Conservation (phyloP, 1,139 yeast species). For the Sugiyamaella castrensis region DNA sequence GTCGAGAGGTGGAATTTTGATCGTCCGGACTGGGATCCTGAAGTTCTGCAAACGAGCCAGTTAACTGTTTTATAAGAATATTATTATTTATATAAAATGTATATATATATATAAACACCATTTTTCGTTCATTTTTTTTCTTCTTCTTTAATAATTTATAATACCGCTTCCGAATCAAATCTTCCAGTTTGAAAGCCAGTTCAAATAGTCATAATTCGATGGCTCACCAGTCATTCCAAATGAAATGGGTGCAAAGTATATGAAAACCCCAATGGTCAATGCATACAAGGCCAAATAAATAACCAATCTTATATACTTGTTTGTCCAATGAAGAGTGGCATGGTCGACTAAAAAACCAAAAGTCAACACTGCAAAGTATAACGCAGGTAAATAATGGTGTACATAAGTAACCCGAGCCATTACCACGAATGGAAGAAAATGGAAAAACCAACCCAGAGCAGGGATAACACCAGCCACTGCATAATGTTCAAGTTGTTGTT, state of each 20-base stretch:
- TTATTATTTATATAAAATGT: too few relatives aligned
- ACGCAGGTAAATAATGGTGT: slow-evolving; percentile 95
- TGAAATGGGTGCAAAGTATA: slow-evolving; percentile 71
- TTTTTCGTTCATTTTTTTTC: background rate
- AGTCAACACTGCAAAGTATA: slow-evolving; percentile 88
- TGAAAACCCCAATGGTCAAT: slow-evolving; percentile 62
- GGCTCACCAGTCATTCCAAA: slow-evolving; percentile 91
- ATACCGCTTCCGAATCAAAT: slow-evolving; percentile 31
- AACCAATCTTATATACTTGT: slow-evolving; percentile 33
- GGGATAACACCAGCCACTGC: slow-evolving; percentile 86
- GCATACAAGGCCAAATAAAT: slow-evolving; percentile 46
- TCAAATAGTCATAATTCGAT: slow-evolving; percentile 62
- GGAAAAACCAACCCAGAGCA: slow-evolving; percentile 92
- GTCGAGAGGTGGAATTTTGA: slow-evolving; percentile 12
- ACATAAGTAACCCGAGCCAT: slow-evolving; percentile 98
- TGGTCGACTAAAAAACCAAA: slow-evolving; percentile 73
- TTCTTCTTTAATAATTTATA: background rate
- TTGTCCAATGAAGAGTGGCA: slow-evolving; percentile 47
- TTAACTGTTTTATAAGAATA: too few relatives aligned
- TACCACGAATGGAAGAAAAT: slow-evolving; percentile 81
- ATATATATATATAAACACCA: background rate
- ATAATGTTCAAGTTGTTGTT: slow-evolving; percentile 41
- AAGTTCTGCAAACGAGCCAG: too few relatives aligned
- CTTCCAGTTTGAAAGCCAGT: slow-evolving; percentile 77
- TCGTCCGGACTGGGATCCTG: too few relatives aligned